These are phyloP conservation scores for Corchorus capsularis DNA, from an alignment of 345 rosid species.

Conservation along the genomic window DNA sequence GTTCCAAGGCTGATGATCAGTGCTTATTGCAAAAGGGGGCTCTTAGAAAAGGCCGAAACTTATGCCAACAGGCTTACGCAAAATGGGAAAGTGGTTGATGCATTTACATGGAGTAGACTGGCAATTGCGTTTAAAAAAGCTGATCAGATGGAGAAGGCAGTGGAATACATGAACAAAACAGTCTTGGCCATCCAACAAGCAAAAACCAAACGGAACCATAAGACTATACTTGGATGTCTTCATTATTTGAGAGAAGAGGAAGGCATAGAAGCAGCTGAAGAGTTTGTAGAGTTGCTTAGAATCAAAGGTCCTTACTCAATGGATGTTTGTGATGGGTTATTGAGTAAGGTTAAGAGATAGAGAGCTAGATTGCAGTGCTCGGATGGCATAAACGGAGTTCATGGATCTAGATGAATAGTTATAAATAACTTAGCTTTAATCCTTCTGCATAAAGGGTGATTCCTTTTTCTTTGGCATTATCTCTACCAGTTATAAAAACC, in stretches of 20 bases:
- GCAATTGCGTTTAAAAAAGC: slow-evolving; percentile 37
- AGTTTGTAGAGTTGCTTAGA: slow-evolving; percentile 12
- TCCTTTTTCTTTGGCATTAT: neutral
- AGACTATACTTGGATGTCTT: slow-evolving; percentile 42
- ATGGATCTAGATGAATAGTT: neutral
- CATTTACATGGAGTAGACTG: slow-evolving; percentile 40
- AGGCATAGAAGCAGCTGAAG: slow-evolving; percentile 29
- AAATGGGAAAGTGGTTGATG: slow-evolving; percentile 33
- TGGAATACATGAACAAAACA: slow-evolving; percentile 45
- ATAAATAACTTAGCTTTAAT: neutral
- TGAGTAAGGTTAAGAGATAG: neutral
- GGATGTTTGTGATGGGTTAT: neutral
- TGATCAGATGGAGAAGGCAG: slow-evolving; percentile 48
- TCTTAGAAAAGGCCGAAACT: slow-evolving; percentile 52
- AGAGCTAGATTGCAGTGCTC: neutral
- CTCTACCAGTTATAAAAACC: too few relatives aligned
- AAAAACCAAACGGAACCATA: slow-evolving; percentile 32
- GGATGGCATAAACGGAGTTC: neutral
- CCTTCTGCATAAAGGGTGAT: neutral
- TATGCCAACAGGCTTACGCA: slow-evolving; percentile 32
- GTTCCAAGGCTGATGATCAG: slow-evolving; percentile 46
- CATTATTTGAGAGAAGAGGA: slow-evolving; percentile 36
- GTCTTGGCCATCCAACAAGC: slow-evolving; percentile 28
- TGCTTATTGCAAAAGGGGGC: slow-evolving; percentile 50
- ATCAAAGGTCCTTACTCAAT: neutral